Base-by-base conservation (phyloP, 2,329 filamentous ascomycete species). In the Herpotrichia juniperi region DNA sequence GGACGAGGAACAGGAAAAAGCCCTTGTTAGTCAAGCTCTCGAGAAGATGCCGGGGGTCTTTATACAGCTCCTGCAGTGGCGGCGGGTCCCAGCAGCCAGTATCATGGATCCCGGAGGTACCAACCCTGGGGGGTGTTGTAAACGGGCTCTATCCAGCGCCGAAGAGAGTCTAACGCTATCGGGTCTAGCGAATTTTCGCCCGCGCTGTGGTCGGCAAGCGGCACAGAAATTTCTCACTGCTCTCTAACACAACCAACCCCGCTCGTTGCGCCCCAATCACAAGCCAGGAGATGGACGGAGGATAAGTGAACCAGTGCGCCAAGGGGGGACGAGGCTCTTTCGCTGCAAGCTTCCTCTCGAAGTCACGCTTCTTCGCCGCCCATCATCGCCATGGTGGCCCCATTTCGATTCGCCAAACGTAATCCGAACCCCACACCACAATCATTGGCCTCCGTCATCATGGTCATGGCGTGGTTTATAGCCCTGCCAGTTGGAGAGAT, bases 221-320 rank as follows among this genome's bases (percentile, higher is more conserved):
- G 61, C 52, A 64, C 58, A 68, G 65, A 68, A 58, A 63, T 67
- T 65, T 68, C 43, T 17, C 42, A 55, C 50, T n/a, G n/a, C n/a
- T n/a, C 37, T 32, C 42, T 53, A 50, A 52, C 57, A 35, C 49
- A 42, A 46, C n/a, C 54, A 44, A 61, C 59, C 62, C 64, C 62
- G 61, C 63, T 63, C 50, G 54, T 58, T 58, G 57, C 53, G 52
- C 52, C 16, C 52, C 42, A 51, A 55, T 55, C 52, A 48, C 16
- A 24, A n/a, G 21, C 19, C 35, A 39, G 35, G 39, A 26, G 22
- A 3, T 37, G 6, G 37, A 40, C 16, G 21, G 37, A n/a, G 21
- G 10, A 5, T 5, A 44, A 44, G 9, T 17, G 28, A 30, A 25
- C 21, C 25, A 44, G 4, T 9, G 10, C 16, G 31, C 43, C 30